These are phyloP conservation scores for Oryza meyeriana DNA, from an alignment of 176 grass and related monocot species.

Conservation along the genomic window DNA sequence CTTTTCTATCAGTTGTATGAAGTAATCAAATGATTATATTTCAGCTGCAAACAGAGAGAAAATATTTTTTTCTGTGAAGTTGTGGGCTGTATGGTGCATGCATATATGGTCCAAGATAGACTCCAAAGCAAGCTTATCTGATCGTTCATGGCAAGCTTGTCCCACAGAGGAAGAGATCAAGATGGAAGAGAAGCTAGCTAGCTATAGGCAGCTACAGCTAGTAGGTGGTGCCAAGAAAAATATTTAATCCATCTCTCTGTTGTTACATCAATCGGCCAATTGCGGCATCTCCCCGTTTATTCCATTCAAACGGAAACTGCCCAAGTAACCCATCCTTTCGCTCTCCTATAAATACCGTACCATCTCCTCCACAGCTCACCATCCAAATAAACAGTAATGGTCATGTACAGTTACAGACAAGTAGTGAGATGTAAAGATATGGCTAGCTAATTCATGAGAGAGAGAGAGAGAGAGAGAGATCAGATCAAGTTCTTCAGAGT, in stretches of 20 bases:
- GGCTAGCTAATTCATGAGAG: not conserved
- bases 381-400: constrained; percentile 64
- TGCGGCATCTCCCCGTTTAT: constrained; percentile 62
- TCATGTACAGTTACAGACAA: constrained; percentile 7
- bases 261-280: constrained; percentile 47
- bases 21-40: not conserved
- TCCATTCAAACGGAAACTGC: constrained; percentile 56
- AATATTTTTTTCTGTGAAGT: not conserved
- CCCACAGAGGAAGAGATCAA: constrained; percentile 37
- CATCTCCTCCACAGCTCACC: constrained; percentile 36
- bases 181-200: constrained; percentile 47
- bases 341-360: constrained; percentile 68
- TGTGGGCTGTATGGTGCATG: not conserved
- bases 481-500: not conserved
- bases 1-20: not conserved
- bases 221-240: constrained; percentile 37
- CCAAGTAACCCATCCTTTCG: constrained; percentile 19
- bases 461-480: not conserved
- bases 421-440: not conserved
- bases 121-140: constrained; percentile 20
- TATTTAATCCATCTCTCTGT: constrained; percentile 16
- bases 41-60: not conserved
- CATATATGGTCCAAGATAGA: constrained; percentile 11
- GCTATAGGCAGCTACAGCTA: constrained; percentile 25
- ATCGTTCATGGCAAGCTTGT: constrained; percentile 31